Evolutionary conservation across 2,329 filamentous ascomycete species (phyloP).

Genomic region (Aspergillus neotritici): DNA sequence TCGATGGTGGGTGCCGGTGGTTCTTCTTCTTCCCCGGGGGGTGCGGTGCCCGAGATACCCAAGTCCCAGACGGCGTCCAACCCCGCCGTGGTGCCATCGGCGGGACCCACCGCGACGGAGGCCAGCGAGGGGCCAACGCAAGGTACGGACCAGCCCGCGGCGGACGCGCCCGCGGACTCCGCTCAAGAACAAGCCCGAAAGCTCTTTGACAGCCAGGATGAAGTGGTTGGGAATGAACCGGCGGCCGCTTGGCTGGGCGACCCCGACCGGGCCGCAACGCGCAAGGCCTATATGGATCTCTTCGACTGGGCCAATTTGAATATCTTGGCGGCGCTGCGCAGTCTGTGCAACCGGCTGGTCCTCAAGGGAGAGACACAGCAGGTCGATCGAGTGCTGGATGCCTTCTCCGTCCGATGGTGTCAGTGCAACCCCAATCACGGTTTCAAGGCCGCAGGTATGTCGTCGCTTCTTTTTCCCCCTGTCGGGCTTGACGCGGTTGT

Average conservation of each 20-base stretch:
- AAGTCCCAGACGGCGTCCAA: slow-evolving; percentile 43
- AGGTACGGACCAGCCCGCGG: slow-evolving; percentile 12
- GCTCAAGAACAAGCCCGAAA: slow-evolving; percentile 72
- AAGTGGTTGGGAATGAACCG: slow-evolving; percentile 70
- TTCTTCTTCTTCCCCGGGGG: slow-evolving; percentile 21
- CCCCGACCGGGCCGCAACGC: slow-evolving; percentile 48
- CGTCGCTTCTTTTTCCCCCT: neutral
- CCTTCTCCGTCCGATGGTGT: slow-evolving; percentile 86
- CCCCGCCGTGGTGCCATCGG: slow-evolving; percentile 34
- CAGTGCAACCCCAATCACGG: slow-evolving; percentile 88
- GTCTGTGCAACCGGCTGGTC: slow-evolving; percentile 73
- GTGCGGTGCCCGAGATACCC: slow-evolving; percentile 36
- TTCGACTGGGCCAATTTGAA: slow-evolving; percentile 81
- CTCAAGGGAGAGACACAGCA: slow-evolving; percentile 93
- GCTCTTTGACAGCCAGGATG: slow-evolving; percentile 75
- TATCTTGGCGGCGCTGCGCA: slow-evolving; percentile 70
- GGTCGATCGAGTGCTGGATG: slow-evolving; percentile 86
- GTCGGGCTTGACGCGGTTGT: neutral
- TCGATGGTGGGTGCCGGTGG: slow-evolving; percentile 21
- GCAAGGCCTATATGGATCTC: slow-evolving; percentile 81
- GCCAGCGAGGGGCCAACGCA: slow-evolving; percentile 15
- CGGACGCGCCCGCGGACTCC: slow-evolving; percentile 48
- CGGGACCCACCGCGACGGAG: slow-evolving; percentile 20
- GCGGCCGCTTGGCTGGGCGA: slow-evolving; percentile 83
- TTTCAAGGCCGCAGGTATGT: slow-evolving; percentile 78